Base-by-base conservation (phyloP, 192 early-diverging fungal species). In the Coemansia brasiliensis region DNA sequence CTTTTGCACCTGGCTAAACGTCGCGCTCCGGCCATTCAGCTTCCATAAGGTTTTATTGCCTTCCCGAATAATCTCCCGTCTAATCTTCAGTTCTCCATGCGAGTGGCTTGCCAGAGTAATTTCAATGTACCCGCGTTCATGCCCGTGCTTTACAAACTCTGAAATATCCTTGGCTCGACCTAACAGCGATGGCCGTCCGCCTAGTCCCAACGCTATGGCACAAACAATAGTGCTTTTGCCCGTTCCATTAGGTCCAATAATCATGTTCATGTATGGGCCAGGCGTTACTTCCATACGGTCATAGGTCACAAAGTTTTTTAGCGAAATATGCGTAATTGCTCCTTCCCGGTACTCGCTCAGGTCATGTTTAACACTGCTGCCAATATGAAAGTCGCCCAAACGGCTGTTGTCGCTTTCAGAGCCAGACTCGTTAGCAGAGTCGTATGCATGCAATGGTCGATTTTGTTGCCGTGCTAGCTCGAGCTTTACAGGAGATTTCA, bases 231-330 rank as follows among this genome's bases (percentile, higher is more conserved):
- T 94, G 39, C 87, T 90, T 63, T 99, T 99, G 43, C 96, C 96
- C 0, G 96, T 96, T 7, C 95, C 95, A 66, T 96, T 98, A 3
- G 94, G 91, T 20, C 92, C 94, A 46, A 97, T 91, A 26, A 98
- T 91, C 96, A 99, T 99, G 72, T 99, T 99, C 67, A 99, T 82
- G 58, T 94, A 84, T 0, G 94, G 94, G 0, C 96, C 96, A 2
- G 96, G 95, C 6, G 41, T 65, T 51, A 95, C 87, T 46, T 93
- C 87, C 52, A 90, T 89, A 9, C 71, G 72, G 57, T 94, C 88
- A 70, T 99, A 99, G 0, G 96, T 99, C n/a, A 99, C 87, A 74
- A 99, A 99, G 69, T 95, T 92, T 2, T 18, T 24, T 8, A 77
- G 60, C 39, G 57, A 52, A 25, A 77, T 77, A 13, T 63, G 63